Evolutionary conservation across 305 asterid species (phyloP), one percentile per base, ranked within the genome.

Genomic region (Fraxinus ornus): DNA sequence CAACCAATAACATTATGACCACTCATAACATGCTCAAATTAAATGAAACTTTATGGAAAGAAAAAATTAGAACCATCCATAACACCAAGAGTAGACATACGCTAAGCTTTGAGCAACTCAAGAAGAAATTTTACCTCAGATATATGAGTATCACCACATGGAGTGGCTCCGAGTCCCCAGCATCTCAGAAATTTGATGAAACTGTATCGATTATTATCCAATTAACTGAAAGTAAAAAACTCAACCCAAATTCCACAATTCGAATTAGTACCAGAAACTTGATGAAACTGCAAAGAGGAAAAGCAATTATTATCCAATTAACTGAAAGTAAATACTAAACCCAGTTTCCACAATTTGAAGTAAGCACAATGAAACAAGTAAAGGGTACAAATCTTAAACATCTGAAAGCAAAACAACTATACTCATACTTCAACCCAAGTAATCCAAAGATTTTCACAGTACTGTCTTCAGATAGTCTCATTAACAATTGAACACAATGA

Each of bases 151-250:
- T 52, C 62, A 52, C 62, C 21, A 36, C 19, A 47, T 15, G 7
- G 57, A 52, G 32, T 10, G 21, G 19, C 19, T 68, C 37, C 6
- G 8, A 68, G 19, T 68, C 36, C 74, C 64, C 17, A 17, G 37
- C 15, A 13, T 79, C 72, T 52, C 79, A 75, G 7, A 52, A 15
- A 30, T 74, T 57, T 74, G n/a, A 76, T 68, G 36, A 26, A 68
- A 12, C 37, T 4, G 37, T 36, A 41, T 28, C n/a, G 24, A 55
- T 36, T 36, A 74, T 64, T 36, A 24, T 28, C 37, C 75, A 83
- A 17, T 66, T 79, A 66, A 55, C 26, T 0, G 60, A 68, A 88
- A 73, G 75, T 30, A 78, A 66, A 66, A 62, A 79, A 36, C 60
- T 41, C 75, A 35, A 80, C 36, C 35, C 17, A 26, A 66, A 26